phyloP scores from a whole-genome alignment of 2,329 filamentous ascomycete species.

The Penicillium verrucosum region DNA sequence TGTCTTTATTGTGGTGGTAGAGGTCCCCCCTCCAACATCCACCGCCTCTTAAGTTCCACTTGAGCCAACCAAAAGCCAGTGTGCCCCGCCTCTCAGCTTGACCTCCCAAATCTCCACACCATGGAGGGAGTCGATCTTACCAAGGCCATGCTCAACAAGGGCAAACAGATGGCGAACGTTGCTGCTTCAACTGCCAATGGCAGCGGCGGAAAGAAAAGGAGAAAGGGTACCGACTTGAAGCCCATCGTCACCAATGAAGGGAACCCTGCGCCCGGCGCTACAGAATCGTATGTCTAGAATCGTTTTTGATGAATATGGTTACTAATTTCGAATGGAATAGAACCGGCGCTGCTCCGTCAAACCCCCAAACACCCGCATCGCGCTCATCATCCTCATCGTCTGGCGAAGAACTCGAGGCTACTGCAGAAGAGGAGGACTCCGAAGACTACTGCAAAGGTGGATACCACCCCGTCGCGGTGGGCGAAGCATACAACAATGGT shows the following conservation, averaged over 20 bases:
- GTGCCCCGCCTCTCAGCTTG: slow-evolving; percentile 26
- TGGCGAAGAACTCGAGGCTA: slow-evolving; percentile 83
- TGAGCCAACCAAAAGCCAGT: slow-evolving; percentile 13
- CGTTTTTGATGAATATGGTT: slow-evolving; percentile 10
- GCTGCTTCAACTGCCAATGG: slow-evolving; percentile 49
- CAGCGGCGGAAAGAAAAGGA: slow-evolving; percentile 61
- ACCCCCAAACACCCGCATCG: slow-evolving; percentile 52
- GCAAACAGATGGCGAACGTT: slow-evolving; percentile 59
- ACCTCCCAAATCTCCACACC: slow-evolving; percentile 30
- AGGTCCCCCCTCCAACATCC: slow-evolving; percentile 13
- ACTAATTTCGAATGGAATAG: slow-evolving; percentile 27
- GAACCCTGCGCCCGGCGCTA: slow-evolving; percentile 34
- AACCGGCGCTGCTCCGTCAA: slow-evolving; percentile 14
- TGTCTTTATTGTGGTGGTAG: neutral
- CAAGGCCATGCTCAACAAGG: slow-evolving; percentile 63
- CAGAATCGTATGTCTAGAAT: slow-evolving; percentile 38
- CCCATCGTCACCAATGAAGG: slow-evolving; percentile 64
- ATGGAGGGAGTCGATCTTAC: slow-evolving; percentile 65
- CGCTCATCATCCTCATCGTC: slow-evolving; percentile 74
- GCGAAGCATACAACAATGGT: slow-evolving; percentile 96
- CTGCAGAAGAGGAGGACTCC: slow-evolving; percentile 96
- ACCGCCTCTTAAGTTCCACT: slow-evolving; percentile 12
- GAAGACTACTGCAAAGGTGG: slow-evolving; percentile 99
- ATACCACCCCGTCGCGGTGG: slow-evolving; percentile 91
- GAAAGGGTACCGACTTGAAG: slow-evolving; percentile 62